Conservation (phyloP, 495 filamentous ascomycete species). For the Trichoderma parareesei region DNA sequence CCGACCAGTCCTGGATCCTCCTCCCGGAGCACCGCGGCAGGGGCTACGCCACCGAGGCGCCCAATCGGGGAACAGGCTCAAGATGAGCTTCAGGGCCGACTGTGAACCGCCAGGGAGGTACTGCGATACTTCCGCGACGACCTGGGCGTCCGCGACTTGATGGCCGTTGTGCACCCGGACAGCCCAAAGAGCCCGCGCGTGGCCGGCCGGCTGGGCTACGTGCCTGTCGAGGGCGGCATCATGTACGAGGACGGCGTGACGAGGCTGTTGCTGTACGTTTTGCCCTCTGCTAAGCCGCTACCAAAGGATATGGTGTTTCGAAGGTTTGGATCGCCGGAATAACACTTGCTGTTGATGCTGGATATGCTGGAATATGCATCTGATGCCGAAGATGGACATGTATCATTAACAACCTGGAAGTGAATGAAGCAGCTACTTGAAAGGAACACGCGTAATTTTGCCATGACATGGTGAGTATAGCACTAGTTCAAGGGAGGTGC, state of each 20-base stretch:
- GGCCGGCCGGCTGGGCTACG: neutral
- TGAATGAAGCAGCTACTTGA: too few species aligned
- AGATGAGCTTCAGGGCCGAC: slow-evolving; percentile 69
- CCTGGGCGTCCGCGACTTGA: neutral
- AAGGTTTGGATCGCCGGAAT: neutral
- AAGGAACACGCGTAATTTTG: too few species aligned
- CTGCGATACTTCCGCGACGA: slow-evolving; percentile 2
- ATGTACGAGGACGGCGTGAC: neutral
- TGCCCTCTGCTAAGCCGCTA: neutral
- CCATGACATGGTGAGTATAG: too few species aligned
- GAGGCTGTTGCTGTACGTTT: neutral
- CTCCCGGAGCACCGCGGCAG: neutral
- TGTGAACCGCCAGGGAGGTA: slow-evolving; percentile 35
- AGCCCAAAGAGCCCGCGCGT: neutral
- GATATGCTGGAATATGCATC: neutral
- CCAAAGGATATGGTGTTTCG: neutral
- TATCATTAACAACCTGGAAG: too few species aligned
- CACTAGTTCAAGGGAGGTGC: too few species aligned
- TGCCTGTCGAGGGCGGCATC: neutral
- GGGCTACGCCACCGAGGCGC: slow-evolving; percentile 22
- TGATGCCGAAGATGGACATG: too few species aligned
- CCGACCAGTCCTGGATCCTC: neutral
- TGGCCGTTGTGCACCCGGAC: neutral
- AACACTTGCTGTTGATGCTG: neutral
- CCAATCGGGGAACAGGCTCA: slow-evolving; percentile 80